Conservation (phyloP, 495 filamentous ascomycete genomes). For the Cetradonia linearis region DNA sequence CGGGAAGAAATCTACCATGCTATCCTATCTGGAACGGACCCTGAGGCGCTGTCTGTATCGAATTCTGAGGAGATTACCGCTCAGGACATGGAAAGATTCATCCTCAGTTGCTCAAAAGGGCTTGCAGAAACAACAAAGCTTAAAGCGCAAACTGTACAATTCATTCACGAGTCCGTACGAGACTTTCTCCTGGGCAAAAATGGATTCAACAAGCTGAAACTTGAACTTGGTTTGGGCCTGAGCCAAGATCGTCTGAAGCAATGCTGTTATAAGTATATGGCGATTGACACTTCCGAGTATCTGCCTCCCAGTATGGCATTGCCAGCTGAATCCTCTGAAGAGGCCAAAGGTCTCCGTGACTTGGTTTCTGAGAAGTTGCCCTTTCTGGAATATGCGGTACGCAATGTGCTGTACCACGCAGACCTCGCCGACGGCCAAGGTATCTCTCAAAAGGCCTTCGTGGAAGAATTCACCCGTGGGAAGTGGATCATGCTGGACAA, state of each 20-base stretch:
- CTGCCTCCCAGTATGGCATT: slow-evolving; percentile 12
- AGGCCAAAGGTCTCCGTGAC: slow-evolving; percentile 22
- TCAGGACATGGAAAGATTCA: slow-evolving; percentile 24
- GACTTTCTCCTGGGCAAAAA: slow-evolving; percentile 31
- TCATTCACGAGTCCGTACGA: slow-evolving; percentile 42
- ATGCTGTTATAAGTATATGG: slow-evolving; percentile 28
- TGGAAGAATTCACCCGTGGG: slow-evolving; percentile 28
- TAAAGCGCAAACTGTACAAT: slow-evolving; percentile 30
- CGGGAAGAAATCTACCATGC: slow-evolving; percentile 33
- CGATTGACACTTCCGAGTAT: slow-evolving; percentile 21
- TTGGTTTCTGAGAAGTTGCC: slow-evolving; percentile 27
- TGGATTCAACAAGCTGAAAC: slow-evolving; percentile 32
- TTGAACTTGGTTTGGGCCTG: slow-evolving; percentile 23
- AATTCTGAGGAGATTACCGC: slow-evolving; percentile 4
- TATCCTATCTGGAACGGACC: slow-evolving; percentile 26
- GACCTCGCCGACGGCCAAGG: slow-evolving; percentile 28
- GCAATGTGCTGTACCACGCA: slow-evolving; percentile 38
- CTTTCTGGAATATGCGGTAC: slow-evolving; percentile 39
- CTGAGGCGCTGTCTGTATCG: neutral
- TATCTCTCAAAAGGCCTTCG: slow-evolving; percentile 33
- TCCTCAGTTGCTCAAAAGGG: slow-evolving; percentile 35
- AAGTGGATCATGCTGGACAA: slow-evolving; percentile 35
- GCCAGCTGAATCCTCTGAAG: slow-evolving; percentile 22
- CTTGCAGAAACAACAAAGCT: slow-evolving; percentile 33
- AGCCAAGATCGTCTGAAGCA: slow-evolving; percentile 32